A percentile compares a stretch with the other conserved stretches of the same genome.
phyloP scores from a whole-genome alignment of 805 yeast species.

The Yarrowia osloensis region DNA sequence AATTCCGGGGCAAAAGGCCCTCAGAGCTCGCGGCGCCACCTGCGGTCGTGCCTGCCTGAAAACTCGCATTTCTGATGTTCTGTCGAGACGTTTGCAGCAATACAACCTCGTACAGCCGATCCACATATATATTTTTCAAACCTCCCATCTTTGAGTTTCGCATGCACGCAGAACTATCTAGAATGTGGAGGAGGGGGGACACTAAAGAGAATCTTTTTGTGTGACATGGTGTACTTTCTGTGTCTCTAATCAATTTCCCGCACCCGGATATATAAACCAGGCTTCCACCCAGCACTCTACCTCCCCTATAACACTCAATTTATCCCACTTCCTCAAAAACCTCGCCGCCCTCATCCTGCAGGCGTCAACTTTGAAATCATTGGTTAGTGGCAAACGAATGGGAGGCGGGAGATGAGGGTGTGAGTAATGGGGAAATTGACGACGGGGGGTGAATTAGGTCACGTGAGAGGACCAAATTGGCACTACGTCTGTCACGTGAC shows the following conservation, averaged over 20 bases:
- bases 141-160: background rate
- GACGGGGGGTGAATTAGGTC: no score
- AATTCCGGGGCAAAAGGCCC: background rate
- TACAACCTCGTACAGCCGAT: no score
- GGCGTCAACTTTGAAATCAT: background rate
- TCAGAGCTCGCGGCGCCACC: conserved; percentile 16
- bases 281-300: background rate
- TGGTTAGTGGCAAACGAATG: background rate
- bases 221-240: background rate
- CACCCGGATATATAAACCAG: background rate
- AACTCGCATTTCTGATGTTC: background rate
- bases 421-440: no score
- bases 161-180: background rate
- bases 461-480: background rate
- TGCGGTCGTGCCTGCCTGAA: conserved; percentile 7
- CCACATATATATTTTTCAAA: background rate
- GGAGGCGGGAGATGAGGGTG: background rate
- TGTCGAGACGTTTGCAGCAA: background rate
- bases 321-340: background rate
- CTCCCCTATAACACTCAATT: background rate
- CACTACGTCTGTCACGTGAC: no score
- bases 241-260: background rate
- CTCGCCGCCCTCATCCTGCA: background rate
- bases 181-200: background rate
- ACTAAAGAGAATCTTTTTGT: background rate